Percentiles rank a stretch among this genome's conserved stretches.
These are phyloP conservation scores for Tillandsia leiboldiana DNA, from an alignment of 176 grass and related monocot genomes.

Conservation along the genomic window DNA sequence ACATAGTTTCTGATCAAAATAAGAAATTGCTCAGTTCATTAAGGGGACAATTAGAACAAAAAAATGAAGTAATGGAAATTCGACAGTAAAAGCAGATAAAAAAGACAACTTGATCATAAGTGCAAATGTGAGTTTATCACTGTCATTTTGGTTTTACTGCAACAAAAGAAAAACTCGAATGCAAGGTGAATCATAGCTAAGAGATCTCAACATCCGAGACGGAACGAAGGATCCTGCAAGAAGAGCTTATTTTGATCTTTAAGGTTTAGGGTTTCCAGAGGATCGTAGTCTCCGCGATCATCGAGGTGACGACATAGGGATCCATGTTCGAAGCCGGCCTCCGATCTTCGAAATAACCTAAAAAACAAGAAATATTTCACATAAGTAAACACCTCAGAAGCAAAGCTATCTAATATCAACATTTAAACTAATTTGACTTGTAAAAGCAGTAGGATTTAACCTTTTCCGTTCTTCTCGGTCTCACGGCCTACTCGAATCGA, in stretches of 20 bases:
- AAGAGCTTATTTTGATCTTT: background rate
- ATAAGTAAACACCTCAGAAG: background rate
- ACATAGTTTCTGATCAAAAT: too few relatives aligned
- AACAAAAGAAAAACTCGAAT: background rate
- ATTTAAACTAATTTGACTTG: background rate
- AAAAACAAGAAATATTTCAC: background rate
- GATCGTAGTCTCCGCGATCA: conserved; percentile 90
- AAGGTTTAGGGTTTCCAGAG: conserved; percentile 48
- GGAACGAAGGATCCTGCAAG: background rate
- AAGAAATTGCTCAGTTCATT: too few relatives aligned
- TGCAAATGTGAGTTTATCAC: background rate
- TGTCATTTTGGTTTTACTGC: background rate
- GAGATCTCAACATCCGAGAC: background rate
- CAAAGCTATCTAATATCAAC: background rate
- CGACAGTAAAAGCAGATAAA: background rate
- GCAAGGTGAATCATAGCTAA: background rate
- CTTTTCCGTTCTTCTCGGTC: conserved; percentile 90
- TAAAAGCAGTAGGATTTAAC: conserved; percentile 9
- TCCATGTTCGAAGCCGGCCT: conserved; percentile 99
- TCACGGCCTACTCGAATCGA: conserved; percentile 85
- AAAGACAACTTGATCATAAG: background rate
- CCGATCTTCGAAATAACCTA: conserved; percentile 90
- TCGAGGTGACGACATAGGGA: conserved; percentile 82
- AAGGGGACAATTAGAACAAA: too few relatives aligned
- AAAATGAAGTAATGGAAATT: background rate